Conservation (phyloP, 106 monocot genomes). For the Cymbidium sinense region DNA sequence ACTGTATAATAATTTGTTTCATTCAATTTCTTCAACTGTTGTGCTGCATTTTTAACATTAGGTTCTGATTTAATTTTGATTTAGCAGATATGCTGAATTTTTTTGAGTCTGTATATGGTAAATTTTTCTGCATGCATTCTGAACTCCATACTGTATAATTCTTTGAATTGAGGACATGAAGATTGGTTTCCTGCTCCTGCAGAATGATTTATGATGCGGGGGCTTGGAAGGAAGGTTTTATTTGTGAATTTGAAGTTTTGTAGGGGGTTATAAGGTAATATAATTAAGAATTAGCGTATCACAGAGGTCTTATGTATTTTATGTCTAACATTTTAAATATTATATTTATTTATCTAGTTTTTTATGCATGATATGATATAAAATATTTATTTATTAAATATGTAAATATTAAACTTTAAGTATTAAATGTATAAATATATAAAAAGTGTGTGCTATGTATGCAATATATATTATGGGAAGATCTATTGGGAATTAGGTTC, state of each 20-base stretch:
- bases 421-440: too few species aligned
- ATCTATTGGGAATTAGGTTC: too few species aligned
- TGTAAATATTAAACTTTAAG: too few species aligned
- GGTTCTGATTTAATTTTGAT: slow-evolving; percentile 7
- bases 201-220: background rate
- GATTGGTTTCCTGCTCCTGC: background rate
- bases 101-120: slow-evolving; percentile 7
- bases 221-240: background rate
- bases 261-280: background rate
- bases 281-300: too few species aligned
- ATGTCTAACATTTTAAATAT: too few species aligned
- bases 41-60: slow-evolving; percentile 7
- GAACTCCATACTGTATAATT: background rate
- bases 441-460: too few species aligned
- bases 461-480: too few species aligned
- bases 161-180: too few species aligned
- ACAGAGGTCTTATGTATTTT: too few species aligned
- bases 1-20: slow-evolving; percentile 26
- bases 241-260: background rate
- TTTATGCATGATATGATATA: too few species aligned
- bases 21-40: slow-evolving; percentile 2
- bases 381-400: too few species aligned
- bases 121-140: background rate
- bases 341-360: too few species aligned
- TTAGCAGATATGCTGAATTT: background rate